Percentiles rank a stretch among this genome's conserved stretches.
Evolutionary conservation across 257 asterid species (phyloP).

Genomic region (Paulownia fortunei): DNA sequence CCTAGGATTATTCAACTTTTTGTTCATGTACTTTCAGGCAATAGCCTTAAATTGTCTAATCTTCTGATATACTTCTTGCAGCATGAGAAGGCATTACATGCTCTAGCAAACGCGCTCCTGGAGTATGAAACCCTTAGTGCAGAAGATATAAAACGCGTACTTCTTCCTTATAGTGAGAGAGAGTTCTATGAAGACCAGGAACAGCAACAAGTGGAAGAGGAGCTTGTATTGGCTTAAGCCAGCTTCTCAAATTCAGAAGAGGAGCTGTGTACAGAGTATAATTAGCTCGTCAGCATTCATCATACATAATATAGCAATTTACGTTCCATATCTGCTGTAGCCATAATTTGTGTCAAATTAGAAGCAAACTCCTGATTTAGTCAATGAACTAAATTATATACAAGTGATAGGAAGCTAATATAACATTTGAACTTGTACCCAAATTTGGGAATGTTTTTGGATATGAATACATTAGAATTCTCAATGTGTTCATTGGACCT

Average conservation of each 20-base stretch:
- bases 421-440: conserved; percentile 23
- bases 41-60: not conserved
- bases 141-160: conserved; percentile 78
- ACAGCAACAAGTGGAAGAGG: conserved; percentile 68
- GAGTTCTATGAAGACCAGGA: conserved; percentile 46
- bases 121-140: conserved; percentile 85
- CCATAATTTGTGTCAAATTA: conserved; percentile 23
- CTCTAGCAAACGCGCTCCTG: conserved; percentile 84
- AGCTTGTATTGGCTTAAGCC: conserved; percentile 75
- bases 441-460: conserved; percentile 33
- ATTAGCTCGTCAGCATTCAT: conserved; percentile 28
- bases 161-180: conserved; percentile 56
- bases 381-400: not conserved
- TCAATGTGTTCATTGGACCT: not conserved
- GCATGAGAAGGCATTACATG: conserved; percentile 92
- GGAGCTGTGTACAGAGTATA: conserved; percentile 52
- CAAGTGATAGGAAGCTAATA: not conserved
- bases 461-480: not conserved
- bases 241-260: conserved; percentile 4
- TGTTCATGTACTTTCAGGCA: not conserved
- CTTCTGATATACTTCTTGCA: conserved; percentile 34
- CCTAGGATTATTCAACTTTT: not conserved
- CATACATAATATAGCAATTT: conserved; percentile 28
- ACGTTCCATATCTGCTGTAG: conserved; percentile 35
- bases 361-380: not conserved